phyloP scores from a whole-genome alignment of 139 green algal genomes.

The Picochlorum sp. region DNA sequence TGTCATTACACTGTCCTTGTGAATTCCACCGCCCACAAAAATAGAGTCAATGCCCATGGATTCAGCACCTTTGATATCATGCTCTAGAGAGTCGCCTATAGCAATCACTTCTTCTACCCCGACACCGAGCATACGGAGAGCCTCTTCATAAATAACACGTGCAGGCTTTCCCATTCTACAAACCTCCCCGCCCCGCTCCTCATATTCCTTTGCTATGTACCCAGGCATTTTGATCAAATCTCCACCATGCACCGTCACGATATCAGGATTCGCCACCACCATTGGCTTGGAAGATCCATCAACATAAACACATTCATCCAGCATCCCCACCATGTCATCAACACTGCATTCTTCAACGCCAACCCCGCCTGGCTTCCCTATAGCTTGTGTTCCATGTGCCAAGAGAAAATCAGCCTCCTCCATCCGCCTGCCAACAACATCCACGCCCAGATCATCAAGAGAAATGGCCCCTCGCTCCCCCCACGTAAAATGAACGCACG shows the following conservation, averaged over 20 bases:
- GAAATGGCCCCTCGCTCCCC: conserved; percentile 46
- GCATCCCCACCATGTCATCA: conserved; percentile 34
- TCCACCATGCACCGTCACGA: conserved; percentile 50
- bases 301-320: conserved; percentile 12
- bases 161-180: conserved; percentile 75
- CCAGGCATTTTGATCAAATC: conserved; percentile 66
- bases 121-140: conserved; percentile 39
- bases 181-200: conserved; percentile 5
- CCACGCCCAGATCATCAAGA: conserved; percentile 45
- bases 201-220: conserved; percentile 53
- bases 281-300: conserved; percentile 37
- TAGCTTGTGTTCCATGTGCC: conserved; percentile 77
- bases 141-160: conserved; percentile 57
- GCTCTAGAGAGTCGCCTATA: conserved; percentile 61
- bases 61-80: conserved; percentile 66
- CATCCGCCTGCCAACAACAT: conserved; percentile 39
- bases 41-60: conserved; percentile 43
- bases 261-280: conserved; percentile 80
- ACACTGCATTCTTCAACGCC: conserved; percentile 10
- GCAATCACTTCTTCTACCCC: conserved; percentile 38
- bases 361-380: conserved; percentile 24
- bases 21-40: conserved; percentile 67
- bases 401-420: conserved; percentile 79
- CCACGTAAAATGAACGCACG: conserved; percentile 88
- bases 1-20: conserved; percentile 14